These are phyloP conservation scores for Brasenia schreberi DNA, from an alignment of 164 flowering plant species.

Conservation along the genomic window DNA sequence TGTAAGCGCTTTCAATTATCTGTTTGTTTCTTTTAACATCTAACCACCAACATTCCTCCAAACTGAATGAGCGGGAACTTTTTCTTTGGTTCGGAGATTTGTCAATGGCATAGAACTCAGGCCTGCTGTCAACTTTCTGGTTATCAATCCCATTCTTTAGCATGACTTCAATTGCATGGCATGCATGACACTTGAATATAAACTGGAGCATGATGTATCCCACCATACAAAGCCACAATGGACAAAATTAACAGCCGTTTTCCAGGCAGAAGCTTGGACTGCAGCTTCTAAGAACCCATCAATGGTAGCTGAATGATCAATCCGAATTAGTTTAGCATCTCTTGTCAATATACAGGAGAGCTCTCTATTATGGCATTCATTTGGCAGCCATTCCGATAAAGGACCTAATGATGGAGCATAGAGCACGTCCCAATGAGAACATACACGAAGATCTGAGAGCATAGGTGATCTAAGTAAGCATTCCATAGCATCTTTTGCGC, in stretches of 20 bases:
- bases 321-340: constrained; percentile 58
- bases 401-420: constrained; percentile 92
- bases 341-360: constrained; percentile 57
- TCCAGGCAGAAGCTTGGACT: constrained; percentile 54
- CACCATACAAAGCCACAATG: constrained; percentile 50
- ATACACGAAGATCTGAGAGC: constrained; percentile 52
- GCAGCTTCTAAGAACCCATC: constrained; percentile 64
- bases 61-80: not conserved
- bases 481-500: constrained; percentile 54
- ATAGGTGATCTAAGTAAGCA: constrained; percentile 66
- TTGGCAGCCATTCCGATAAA: constrained; percentile 59
- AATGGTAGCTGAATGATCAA: constrained; percentile 55
- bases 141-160: constrained; percentile 30
- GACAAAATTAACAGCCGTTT: constrained; percentile 66
- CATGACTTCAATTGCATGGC: constrained; percentile 54
- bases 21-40: constrained; percentile 4
- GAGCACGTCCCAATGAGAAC: constrained; percentile 86
- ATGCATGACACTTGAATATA: constrained; percentile 53
- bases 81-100: constrained; percentile 1
- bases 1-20: constrained; percentile 1
- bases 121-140: constrained; percentile 7
- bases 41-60: not conserved
- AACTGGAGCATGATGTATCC: constrained; percentile 41
- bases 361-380: constrained; percentile 42
- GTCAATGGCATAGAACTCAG: constrained; percentile 8